Conservation (phyloP, 352 stramenopile genomes). For the Pythium grandisporangium region DNA sequence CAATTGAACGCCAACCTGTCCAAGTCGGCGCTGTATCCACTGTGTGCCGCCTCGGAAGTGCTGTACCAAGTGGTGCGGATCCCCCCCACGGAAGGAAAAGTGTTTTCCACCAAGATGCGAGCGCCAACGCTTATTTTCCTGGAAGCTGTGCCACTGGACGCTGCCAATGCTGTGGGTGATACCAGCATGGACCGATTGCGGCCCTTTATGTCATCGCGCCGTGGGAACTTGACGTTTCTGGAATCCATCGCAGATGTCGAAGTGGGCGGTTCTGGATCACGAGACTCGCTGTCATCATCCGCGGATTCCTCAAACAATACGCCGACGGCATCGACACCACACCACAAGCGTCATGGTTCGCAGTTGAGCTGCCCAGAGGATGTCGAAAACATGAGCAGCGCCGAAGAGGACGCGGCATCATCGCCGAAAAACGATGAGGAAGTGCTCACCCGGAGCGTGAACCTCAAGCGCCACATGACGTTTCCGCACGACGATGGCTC, state of each 20-base stretch:
- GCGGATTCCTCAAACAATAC: slow-evolving; percentile 11
- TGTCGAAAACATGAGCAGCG: slow-evolving; percentile 6
- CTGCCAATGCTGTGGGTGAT: slow-evolving; percentile 16
- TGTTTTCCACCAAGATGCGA: slow-evolving; percentile 82
- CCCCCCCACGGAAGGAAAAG: slow-evolving; percentile 64
- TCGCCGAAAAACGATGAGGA: slow-evolving; percentile 4
- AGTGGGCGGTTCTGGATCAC: too few relatives aligned
- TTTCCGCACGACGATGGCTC: slow-evolving; percentile 6
- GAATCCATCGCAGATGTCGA: slow-evolving; percentile 28
- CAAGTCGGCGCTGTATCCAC: slow-evolving; percentile 54
- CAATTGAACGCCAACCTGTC: slow-evolving; percentile 43
- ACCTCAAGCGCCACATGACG: slow-evolving; percentile 19
- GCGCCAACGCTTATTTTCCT: slow-evolving; percentile 72
- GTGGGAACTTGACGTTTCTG: slow-evolving; percentile 54
- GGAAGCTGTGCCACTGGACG: slow-evolving; percentile 55
- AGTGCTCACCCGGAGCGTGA: slow-evolving; percentile 2
- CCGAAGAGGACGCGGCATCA: slow-evolving; percentile 7
- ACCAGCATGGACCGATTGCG: slow-evolving; percentile 22
- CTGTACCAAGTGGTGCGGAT: slow-evolving; percentile 68
- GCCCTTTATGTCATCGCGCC: slow-evolving; percentile 41
- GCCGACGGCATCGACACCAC: slow-evolving; percentile 4
- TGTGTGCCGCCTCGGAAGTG: slow-evolving; percentile 63
- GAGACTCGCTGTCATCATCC: slow-evolving; percentile 21
- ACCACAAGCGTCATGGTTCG: slow-evolving; percentile 13
- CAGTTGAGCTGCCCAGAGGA: slow-evolving; percentile 12